These are phyloP conservation scores for Trametes hirsuta DNA, from an alignment of 1,284 basidiomycete genomes.

Conservation along the genomic window DNA sequence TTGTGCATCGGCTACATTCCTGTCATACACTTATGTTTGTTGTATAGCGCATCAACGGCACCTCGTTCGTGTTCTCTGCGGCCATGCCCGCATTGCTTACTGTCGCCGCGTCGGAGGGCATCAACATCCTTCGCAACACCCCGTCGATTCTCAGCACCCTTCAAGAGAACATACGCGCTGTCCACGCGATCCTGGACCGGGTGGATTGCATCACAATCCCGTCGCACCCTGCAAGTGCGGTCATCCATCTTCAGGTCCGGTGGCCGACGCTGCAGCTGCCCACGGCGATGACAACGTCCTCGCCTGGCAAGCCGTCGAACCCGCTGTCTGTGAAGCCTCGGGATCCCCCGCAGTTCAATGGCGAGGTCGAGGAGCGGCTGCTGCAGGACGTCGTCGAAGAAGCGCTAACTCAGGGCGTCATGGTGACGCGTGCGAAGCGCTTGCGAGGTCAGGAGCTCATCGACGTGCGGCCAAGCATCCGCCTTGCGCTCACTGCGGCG, in stretches of 20 bases:
- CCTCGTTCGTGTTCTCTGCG: slow-evolving; percentile 96
- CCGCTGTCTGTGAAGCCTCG: slow-evolving; percentile 45
- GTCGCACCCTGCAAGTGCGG: slow-evolving; percentile 82
- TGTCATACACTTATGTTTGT: not conserved
- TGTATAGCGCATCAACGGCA: slow-evolving; percentile 90
- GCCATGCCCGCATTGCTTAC: slow-evolving; percentile 91
- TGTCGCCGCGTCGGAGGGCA: slow-evolving; percentile 84
- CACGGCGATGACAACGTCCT: slow-evolving; percentile 28
- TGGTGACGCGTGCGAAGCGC: slow-evolving; percentile 83
- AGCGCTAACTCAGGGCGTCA: slow-evolving; percentile 72
- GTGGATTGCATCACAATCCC: slow-evolving; percentile 84
- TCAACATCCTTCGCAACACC: slow-evolving; percentile 74
- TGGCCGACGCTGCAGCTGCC: slow-evolving; percentile 40
- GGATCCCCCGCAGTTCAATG: slow-evolving; percentile 54
- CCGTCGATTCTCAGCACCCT: slow-evolving; percentile 78
- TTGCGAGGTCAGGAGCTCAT: slow-evolving; percentile 81
- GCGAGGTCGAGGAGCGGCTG: slow-evolving; percentile 74
- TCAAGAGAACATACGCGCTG: slow-evolving; percentile 79
- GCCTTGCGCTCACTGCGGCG: slow-evolving; percentile 79
- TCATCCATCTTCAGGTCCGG: slow-evolving; percentile 85
- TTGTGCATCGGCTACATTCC: not conserved
- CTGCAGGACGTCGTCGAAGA: slow-evolving; percentile 92
- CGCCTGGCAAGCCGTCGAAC: slow-evolving; percentile 46
- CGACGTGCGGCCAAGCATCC: slow-evolving; percentile 87
- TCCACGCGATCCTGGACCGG: slow-evolving; percentile 80